Evolutionary conservation across 805 yeast species (phyloP), one percentile per base, ranked within the genome.

Genomic region (Yarrowia sp.): DNA sequence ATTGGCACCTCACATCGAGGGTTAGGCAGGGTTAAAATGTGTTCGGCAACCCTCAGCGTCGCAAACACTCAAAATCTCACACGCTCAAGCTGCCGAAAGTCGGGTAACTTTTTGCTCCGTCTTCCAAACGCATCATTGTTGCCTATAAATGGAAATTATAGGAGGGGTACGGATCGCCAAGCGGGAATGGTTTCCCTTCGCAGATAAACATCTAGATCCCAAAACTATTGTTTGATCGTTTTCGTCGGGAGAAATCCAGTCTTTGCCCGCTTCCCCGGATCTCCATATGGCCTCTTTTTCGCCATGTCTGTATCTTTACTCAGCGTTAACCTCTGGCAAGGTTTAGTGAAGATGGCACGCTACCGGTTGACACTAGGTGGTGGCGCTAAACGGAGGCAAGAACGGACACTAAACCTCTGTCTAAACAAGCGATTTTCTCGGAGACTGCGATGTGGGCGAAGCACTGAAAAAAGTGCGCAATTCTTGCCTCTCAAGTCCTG

Each of bases 341-440:
- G 55, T 48, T 48, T 48, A 48, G 55, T 17, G 15, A 32, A 47
- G 53, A 48, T 48, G 41, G 55, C 41, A 48, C 55, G 55, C 55
- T 48, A 48, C 55, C 55, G 53, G 51, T 47, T 10, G 53, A 17
- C 28, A 33, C 53, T 48, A 48, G 53, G 53, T 48, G 8, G 55
- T 33, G 55, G 41, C 41, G 13, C 55, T 48, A 35, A 48, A 11
- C 31, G 32, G 39, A 33, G 41, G 55, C 18, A 17, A 17, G 41
- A 48, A 48, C 55, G 55, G 55, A 33, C 28, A 48, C 55, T 35
- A 33, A 22, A 35, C 11, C 11, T 15, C 13, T 5, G 32, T 18
- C 31, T 10, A 35, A 18, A 47, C 41, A 33, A 35, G 41, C 32
- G 17, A 48, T 48, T 48, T 48, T 48, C 55, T 48, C 55, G 55